Conservation (phyloP, 2,329 filamentous ascomycete genomes). For the Hymenoscyphus fructigenus region DNA sequence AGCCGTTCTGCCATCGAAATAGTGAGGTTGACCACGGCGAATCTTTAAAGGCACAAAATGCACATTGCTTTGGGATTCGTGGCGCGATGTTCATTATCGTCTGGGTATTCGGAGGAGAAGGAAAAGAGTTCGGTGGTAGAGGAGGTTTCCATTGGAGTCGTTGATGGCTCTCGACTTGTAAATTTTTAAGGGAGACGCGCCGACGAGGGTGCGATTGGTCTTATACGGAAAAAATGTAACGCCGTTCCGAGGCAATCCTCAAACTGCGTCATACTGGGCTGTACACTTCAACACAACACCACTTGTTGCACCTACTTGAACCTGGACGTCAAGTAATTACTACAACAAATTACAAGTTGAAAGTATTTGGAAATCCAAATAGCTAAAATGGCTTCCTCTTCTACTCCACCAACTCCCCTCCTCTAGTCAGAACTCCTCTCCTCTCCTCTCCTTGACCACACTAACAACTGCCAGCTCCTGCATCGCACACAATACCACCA, state of each 20-base stretch:
- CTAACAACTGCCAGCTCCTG: conserved; percentile 63
- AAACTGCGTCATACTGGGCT: not conserved
- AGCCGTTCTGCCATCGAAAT: conserved; percentile 10
- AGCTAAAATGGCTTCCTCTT: conserved; percentile 74
- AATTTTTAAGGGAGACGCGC: not conserved
- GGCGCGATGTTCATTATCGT: conserved; percentile 42
- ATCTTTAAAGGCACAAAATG: conserved; percentile 42
- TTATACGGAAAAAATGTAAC: not conserved
- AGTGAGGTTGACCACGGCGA: conserved; percentile 32
- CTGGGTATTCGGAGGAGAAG: not conserved
- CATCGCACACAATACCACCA: conserved; percentile 90
- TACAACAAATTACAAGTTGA: not conserved
- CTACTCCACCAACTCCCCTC: conserved; percentile 63
- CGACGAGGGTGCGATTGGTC: not conserved
- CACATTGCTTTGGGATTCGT: conserved; percentile 38
- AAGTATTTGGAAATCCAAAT: not conserved
- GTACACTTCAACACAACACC: not conserved
- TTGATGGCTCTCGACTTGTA: not conserved
- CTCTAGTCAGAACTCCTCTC: conserved; percentile 60
- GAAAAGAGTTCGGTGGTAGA: not conserved
- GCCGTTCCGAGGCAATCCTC: not conserved
- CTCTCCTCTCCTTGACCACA: not conserved
- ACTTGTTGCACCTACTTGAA: not conserved
- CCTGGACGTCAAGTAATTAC: not conserved
- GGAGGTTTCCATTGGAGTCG: not conserved